phyloP scores from a whole-genome alignment of 73 alveolate genomes.

The Uronychia setigera region DNA sequence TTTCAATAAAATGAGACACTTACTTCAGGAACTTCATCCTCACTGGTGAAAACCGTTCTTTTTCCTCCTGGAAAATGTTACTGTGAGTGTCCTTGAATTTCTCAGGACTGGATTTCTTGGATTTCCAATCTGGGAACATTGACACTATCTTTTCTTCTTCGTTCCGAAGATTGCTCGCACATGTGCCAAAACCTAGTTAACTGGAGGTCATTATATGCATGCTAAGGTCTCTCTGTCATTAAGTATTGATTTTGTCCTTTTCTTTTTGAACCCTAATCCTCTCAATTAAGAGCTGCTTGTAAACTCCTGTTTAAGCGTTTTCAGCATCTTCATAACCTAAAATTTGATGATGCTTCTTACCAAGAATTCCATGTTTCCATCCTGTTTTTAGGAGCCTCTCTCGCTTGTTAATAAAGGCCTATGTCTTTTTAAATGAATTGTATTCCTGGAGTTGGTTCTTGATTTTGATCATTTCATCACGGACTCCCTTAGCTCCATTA shows the following conservation, averaged over 20 bases:
- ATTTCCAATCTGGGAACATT: not conserved
- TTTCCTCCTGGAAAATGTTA: not conserved
- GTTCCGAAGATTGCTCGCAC: not conserved
- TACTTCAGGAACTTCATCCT: not conserved
- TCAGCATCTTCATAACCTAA: not conserved
- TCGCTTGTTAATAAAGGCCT: slow-evolving; percentile 25
- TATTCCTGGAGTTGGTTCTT: slow-evolving; percentile 16
- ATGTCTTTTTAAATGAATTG: not conserved
- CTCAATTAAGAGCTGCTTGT: not conserved
- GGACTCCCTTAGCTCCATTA: not conserved
- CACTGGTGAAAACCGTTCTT: not conserved
- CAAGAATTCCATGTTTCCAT: not conserved
- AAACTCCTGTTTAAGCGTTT: not conserved
- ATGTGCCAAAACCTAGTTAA: not conserved
- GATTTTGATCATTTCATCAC: slow-evolving; percentile 11
- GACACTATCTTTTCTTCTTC: not conserved
- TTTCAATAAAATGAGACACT: not conserved
- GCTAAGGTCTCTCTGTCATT: not conserved
- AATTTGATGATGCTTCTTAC: not conserved
- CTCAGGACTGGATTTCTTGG: not conserved
- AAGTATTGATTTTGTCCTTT: not conserved
- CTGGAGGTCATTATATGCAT: not conserved
- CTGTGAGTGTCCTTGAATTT: not conserved
- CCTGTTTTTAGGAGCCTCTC: slow-evolving; percentile 32
- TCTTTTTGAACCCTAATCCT: not conserved